These are phyloP conservation scores for Candida glaebosa DNA, from an alignment of 805 yeast genomes.

Conservation along the genomic window DNA sequence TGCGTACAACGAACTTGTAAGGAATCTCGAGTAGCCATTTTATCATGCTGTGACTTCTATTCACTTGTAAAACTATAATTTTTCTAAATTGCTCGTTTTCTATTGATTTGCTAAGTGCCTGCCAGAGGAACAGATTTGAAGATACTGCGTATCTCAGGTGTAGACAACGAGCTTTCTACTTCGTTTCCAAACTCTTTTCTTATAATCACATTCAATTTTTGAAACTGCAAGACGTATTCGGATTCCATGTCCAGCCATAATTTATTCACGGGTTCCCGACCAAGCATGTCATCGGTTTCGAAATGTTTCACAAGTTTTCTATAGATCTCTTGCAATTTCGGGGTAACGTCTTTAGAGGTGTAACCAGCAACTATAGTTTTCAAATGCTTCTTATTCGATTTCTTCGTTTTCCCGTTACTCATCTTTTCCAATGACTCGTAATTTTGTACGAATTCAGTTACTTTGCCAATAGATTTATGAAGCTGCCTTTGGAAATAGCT, in stretches of 20 bases:
- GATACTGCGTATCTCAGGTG: conserved; percentile 54
- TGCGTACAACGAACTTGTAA: too few relatives aligned
- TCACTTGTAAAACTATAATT: too few relatives aligned
- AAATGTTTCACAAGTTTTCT: conserved; percentile 58
- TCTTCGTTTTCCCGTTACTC: conserved; percentile 57
- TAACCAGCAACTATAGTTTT: conserved; percentile 54
- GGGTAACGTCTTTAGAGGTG: conserved; percentile 55
- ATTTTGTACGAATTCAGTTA: conserved; percentile 62
- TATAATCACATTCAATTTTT: conserved; percentile 52
- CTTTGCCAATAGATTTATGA: conserved; percentile 58
- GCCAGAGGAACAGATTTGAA: conserved; percentile 30
- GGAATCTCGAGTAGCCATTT: too few relatives aligned
- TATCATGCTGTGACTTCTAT: too few relatives aligned
- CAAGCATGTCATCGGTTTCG: conserved; percentile 37
- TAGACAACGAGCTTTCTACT: conserved; percentile 46
- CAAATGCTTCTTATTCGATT: conserved; percentile 58
- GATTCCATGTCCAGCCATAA: conserved; percentile 72
- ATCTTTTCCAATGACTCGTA: conserved; percentile 50
- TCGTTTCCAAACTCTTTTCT: conserved; percentile 52
- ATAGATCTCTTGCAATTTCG: conserved; percentile 53
- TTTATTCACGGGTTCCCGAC: conserved; percentile 52
- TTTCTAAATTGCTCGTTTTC: too few relatives aligned
- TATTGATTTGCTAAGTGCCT: neutral
- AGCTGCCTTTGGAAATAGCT: conserved; percentile 32
- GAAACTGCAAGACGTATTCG: conserved; percentile 53